Evolutionary conservation across 2,329 filamentous ascomycete genomes (phyloP).

Genomic region (Monilinia polystroma): DNA sequence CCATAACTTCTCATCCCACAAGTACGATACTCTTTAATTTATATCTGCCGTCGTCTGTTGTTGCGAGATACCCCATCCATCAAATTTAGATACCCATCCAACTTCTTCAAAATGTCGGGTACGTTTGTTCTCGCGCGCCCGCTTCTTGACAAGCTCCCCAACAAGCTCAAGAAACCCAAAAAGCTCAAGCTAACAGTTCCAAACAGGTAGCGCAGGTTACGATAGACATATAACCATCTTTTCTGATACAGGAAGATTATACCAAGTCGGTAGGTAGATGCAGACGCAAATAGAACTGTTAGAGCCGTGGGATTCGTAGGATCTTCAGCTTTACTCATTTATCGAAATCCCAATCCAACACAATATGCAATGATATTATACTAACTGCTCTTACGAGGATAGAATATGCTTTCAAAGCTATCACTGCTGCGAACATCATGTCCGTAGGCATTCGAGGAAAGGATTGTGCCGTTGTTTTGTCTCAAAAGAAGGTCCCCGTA

Average conservation of each 20-base stretch:
- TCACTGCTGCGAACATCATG: conserved; percentile 99
- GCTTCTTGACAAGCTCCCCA: conserved; percentile 22
- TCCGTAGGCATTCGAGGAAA: conserved; percentile 94
- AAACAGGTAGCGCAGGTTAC: conserved; percentile 78
- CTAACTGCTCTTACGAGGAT: conserved; percentile 30
- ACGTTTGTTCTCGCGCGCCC: conserved; percentile 30
- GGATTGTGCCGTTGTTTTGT: conserved; percentile 93
- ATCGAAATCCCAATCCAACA: conserved; percentile 21
- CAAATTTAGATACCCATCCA: neutral
- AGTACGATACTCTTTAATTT: neutral
- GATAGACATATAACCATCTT: conserved; percentile 99
- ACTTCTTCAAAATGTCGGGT: conserved; percentile 43
- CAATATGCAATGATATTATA: conserved; percentile 4
- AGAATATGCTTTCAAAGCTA: conserved; percentile 99
- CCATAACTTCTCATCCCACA: neutral
- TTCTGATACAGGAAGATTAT: conserved; percentile 95
- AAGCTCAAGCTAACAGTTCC: conserved; percentile 33
- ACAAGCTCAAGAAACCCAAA: conserved; percentile 6
- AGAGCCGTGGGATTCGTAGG: conserved; percentile 25
- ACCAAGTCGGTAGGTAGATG: conserved; percentile 88
- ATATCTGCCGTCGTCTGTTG: neutral
- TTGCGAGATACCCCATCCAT: neutral
- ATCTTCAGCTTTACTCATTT: conserved; percentile 22
- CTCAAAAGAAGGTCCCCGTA: conserved; percentile 99
- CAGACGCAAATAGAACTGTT: conserved; percentile 20